phyloP scores from a whole-genome alignment of 2,329 filamentous ascomycete genomes.

The Beauveria sp. region DNA sequence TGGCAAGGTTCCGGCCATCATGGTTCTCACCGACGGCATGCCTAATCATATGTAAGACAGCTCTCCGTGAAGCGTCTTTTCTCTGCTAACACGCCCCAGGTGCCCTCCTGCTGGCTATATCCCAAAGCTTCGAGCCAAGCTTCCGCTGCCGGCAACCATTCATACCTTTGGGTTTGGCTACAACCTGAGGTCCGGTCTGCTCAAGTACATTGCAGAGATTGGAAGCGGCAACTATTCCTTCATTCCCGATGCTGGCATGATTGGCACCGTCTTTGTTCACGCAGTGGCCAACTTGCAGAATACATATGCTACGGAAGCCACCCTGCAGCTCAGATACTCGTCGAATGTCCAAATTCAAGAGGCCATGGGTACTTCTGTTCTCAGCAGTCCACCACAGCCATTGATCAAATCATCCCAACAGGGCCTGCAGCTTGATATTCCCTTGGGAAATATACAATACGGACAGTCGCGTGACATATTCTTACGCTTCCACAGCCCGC shows the following conservation, averaged over 20 bases:
- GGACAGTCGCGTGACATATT: constrained; percentile 53
- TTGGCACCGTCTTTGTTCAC: constrained; percentile 55
- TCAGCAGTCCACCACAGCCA: constrained; percentile 21
- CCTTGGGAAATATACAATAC: constrained; percentile 48
- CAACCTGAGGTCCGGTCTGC: constrained; percentile 33
- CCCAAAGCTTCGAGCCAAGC: constrained; percentile 39
- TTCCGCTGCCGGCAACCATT: constrained; percentile 32
- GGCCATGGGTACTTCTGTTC: constrained; percentile 31
- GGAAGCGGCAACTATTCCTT: constrained; percentile 52
- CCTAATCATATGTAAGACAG: constrained; percentile 42
- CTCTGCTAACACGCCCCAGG: constrained; percentile 17
- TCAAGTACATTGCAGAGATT: constrained; percentile 53
- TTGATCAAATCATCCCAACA: constrained; percentile 11
- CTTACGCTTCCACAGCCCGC: constrained; percentile 26
- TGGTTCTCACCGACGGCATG: constrained; percentile 47
- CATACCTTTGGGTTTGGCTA: constrained; percentile 32
- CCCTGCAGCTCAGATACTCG: constrained; percentile 34
- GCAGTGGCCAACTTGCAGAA: constrained; percentile 53
- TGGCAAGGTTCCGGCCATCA: constrained; percentile 38
- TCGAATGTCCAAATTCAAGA: constrained; percentile 29
- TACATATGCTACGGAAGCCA: constrained; percentile 44
- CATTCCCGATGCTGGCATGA: constrained; percentile 55
- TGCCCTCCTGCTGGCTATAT: constrained; percentile 46
- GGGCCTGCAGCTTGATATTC: constrained; percentile 26
- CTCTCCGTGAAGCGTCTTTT: background rate